phyloP scores from a whole-genome alignment of 2,329 filamentous ascomycete genomes.

The Lachnellula cervina region DNA sequence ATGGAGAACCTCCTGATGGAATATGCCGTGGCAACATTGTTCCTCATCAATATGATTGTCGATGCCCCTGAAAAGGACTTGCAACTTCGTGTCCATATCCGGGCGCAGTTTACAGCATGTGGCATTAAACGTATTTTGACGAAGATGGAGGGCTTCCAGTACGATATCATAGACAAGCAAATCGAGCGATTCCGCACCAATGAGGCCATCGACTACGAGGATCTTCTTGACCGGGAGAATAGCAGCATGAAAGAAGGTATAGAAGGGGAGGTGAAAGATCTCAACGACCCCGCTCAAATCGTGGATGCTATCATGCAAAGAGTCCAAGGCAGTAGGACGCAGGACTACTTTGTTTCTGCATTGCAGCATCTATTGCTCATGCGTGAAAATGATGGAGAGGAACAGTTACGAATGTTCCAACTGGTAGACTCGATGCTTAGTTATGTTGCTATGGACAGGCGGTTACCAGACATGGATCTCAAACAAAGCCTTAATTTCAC shows the following conservation, averaged over 20 bases:
- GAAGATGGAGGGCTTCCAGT: constrained; percentile 98
- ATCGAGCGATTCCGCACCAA: constrained; percentile 90
- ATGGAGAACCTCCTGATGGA: constrained; percentile 99
- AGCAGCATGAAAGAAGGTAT: constrained; percentile 80
- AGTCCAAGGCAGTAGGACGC: constrained; percentile 74
- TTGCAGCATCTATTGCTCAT: constrained; percentile 94
- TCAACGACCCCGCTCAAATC: constrained; percentile 89
- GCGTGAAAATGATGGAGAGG: constrained; percentile 84
- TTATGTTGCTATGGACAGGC: constrained; percentile 96
- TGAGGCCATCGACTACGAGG: constrained; percentile 97
- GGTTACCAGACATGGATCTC: constrained; percentile 92
- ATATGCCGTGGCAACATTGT: constrained; percentile 91
- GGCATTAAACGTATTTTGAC: constrained; percentile 89
- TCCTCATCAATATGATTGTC: constrained; percentile 94
- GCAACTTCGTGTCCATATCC: constrained; percentile 86
- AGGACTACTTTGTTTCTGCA: constrained; percentile 94
- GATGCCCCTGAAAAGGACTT: constrained; percentile 86
- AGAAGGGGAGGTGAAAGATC: constrained; percentile 69
- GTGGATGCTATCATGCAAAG: constrained; percentile 88
- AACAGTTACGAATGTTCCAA: constrained; percentile 92
- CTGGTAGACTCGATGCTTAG: constrained; percentile 98
- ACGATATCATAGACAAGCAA: constrained; percentile 97
- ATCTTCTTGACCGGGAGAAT: constrained; percentile 86
- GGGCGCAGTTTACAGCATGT: constrained; percentile 92
- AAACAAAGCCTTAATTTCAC: constrained; percentile 98